Evolutionary conservation across 1,284 basidiomycete genomes (phyloP).

Genomic region (Ceratobasidium sp.): DNA sequence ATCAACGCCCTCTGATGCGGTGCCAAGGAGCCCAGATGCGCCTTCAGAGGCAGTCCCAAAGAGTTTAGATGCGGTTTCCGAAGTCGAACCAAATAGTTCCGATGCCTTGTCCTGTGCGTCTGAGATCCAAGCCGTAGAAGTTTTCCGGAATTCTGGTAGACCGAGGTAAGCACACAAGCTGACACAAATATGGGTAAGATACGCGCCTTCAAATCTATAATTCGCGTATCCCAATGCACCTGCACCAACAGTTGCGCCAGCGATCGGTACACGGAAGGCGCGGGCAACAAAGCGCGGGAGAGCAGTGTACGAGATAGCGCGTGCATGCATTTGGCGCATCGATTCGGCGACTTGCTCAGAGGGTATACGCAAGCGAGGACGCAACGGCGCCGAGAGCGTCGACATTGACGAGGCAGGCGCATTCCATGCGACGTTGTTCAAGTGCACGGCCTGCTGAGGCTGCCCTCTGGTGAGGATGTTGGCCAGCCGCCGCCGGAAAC

Average conservation of each 20-base stretch:
- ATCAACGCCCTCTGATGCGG: slow-evolving; percentile 55
- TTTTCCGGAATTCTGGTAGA: slow-evolving; percentile 68
- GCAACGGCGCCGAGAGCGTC: slow-evolving; percentile 22
- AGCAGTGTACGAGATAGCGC: slow-evolving; percentile 81
- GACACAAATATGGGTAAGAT: neutral
- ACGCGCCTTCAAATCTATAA: slow-evolving; percentile 89
- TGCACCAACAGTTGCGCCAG: slow-evolving; percentile 83
- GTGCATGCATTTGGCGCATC: slow-evolving; percentile 60
- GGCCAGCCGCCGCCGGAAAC: slow-evolving; percentile 34
- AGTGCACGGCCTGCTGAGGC: neutral
- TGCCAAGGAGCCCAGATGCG: slow-evolving; percentile 14
- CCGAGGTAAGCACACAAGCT: neutral
- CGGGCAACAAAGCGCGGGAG: slow-evolving; percentile 83
- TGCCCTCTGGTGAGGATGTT: slow-evolving; percentile 25
- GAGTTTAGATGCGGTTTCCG: slow-evolving; percentile 52
- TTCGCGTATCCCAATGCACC: slow-evolving; percentile 92
- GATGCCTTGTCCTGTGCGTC: slow-evolving; percentile 72
- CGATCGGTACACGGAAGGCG: slow-evolving; percentile 85
- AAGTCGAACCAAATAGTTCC: slow-evolving; percentile 69
- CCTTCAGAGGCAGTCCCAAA: slow-evolving; percentile 27
- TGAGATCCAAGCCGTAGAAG: slow-evolving; percentile 68
- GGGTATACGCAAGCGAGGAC: slow-evolving; percentile 26
- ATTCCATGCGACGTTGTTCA: neutral
- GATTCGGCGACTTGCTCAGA: slow-evolving; percentile 28
- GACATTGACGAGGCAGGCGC: neutral